Evolutionary conservation across 331 rosid genomes (phyloP).

Genomic region (Stylosanthes scabra): DNA sequence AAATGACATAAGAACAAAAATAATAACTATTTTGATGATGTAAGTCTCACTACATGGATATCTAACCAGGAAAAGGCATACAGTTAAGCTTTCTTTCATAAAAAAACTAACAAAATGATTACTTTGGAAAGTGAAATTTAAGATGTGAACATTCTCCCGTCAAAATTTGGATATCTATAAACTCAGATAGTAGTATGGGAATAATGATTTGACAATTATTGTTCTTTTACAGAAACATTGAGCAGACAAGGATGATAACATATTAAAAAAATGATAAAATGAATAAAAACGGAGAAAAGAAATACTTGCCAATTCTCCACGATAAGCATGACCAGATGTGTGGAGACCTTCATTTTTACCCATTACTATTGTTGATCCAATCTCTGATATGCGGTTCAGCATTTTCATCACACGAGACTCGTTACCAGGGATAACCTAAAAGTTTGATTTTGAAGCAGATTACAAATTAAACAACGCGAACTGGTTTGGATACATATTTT

Average conservation of each 20-base stretch:
- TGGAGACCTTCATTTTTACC: constrained; percentile 91
- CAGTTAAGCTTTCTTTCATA: not conserved
- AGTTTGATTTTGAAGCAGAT: constrained; percentile 16
- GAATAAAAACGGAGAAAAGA: not conserved
- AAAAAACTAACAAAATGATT: not conserved
- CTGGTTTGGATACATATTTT: not conserved
- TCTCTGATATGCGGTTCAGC: constrained; percentile 96
- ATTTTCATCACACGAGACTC: constrained; percentile 99
- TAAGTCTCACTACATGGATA: not conserved
- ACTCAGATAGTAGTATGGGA: not conserved
- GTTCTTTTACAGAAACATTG: not conserved
- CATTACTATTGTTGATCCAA: constrained; percentile 90
- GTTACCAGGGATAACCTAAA: constrained; percentile 95
- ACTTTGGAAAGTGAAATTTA: constrained; percentile 20
- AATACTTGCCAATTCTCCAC: constrained; percentile 83
- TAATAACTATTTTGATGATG: constrained; percentile 29
- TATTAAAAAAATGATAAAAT: not conserved
- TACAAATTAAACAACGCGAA: constrained; percentile 26
- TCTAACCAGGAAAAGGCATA: not conserved
- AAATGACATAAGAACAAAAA: constrained; percentile 38
- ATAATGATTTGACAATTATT: constrained; percentile 7
- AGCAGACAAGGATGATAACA: constrained; percentile 6
- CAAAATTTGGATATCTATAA: not conserved
- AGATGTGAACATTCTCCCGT: constrained; percentile 13
- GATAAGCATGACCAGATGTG: constrained; percentile 98